phyloP scores from a whole-genome alignment of 2,329 filamentous ascomycete genomes.

The Xylariales sp. region DNA sequence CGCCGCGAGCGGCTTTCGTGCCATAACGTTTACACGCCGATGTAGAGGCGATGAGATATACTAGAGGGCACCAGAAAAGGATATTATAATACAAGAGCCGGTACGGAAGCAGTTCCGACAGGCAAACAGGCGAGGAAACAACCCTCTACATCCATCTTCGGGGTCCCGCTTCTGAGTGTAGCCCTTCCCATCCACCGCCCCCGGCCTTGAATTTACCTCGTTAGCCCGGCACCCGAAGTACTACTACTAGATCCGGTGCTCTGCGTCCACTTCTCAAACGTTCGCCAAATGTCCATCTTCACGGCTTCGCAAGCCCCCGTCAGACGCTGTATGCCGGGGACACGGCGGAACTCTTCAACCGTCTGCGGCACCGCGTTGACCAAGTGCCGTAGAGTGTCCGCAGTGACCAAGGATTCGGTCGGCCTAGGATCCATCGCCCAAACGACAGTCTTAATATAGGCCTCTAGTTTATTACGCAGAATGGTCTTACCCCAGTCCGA shows the following conservation, averaged over 20 bases:
- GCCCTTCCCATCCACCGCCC: background rate
- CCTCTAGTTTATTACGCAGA: slow-evolving; percentile 30
- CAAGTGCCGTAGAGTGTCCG: slow-evolving; percentile 14
- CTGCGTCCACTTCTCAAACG: slow-evolving; percentile 30
- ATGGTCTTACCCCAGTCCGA: background rate
- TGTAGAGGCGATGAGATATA: too few species aligned
- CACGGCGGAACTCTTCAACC: slow-evolving; percentile 23
- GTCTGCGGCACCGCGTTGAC: slow-evolving; percentile 22
- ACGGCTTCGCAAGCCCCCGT: slow-evolving; percentile 17
- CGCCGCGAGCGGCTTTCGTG: too few species aligned
- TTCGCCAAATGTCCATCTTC: slow-evolving; percentile 31
- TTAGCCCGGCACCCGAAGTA: background rate
- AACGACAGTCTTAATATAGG: slow-evolving; percentile 31
- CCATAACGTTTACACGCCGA: too few species aligned
- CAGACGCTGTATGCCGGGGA: slow-evolving; percentile 18
- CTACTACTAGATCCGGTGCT: background rate
- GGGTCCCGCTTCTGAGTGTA: background rate
- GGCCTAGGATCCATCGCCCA: slow-evolving; percentile 26
- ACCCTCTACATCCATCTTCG: too few species aligned
- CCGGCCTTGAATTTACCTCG: background rate
- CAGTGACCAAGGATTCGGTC: slow-evolving; percentile 19
- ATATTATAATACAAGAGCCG: too few species aligned
- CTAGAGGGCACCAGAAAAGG: too few species aligned
- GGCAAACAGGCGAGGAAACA: too few species aligned
- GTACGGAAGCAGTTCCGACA: too few species aligned